A percentile compares a stretch with the other conserved stretches of the same genome.
Conservation (phyloP, 208 protist species). For the Leishmania gerbilli region DNA sequence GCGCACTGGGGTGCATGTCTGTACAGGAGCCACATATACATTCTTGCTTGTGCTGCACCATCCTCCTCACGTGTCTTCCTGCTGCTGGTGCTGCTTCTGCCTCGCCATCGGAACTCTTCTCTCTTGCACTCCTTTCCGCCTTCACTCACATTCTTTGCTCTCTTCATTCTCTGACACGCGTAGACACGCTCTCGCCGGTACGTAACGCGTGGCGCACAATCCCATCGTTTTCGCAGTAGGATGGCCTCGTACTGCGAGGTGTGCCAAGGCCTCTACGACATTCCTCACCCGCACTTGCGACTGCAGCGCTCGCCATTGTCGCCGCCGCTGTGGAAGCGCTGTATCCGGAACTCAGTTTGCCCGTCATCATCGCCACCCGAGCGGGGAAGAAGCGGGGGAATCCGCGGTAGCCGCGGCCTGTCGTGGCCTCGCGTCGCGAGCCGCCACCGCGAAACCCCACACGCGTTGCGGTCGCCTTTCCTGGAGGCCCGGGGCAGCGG, state of each 20-base stretch:
- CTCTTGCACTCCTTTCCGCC: neutral
- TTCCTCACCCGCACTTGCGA: constrained; percentile 38
- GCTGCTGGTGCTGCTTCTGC: neutral
- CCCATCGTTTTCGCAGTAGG: neutral
- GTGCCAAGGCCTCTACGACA: constrained; percentile 51
- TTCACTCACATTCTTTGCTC: neutral
- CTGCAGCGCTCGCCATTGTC: constrained; percentile 4
- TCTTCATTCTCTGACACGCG: neutral
- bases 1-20: neutral
- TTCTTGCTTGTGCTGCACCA: neutral
- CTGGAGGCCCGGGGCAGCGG: neutral
- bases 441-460: neutral
- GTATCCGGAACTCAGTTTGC: neutral
- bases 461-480: neutral
- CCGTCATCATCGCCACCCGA: neutral
- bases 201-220: neutral
- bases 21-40: neutral
- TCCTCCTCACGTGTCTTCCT: neutral
- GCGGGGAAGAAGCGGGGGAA: neutral
- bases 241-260: constrained; percentile 89
- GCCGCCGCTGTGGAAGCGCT: neutral
- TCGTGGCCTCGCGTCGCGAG: constrained; percentile 4
- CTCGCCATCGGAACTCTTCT: neutral
- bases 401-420: neutral
- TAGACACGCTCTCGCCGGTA: neutral